Percentiles rank a stretch among this genome's conserved stretches.
Conservation (phyloP, 371 early-diverging fungal genomes). For the Mortierella sp. region DNA sequence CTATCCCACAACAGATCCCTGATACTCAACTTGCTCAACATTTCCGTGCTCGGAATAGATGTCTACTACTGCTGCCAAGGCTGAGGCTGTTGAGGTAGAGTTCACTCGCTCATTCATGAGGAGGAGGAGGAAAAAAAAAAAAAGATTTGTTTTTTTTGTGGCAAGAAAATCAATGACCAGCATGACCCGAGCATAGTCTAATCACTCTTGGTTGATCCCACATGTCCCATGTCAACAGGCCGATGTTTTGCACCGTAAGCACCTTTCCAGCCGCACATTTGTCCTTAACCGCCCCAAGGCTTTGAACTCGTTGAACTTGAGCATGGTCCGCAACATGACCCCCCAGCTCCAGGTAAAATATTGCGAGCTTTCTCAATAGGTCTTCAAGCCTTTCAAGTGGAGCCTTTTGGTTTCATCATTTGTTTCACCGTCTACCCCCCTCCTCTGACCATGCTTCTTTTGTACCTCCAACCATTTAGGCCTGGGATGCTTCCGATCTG, state of each 20-base stretch:
- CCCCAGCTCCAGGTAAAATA: slow-evolving; percentile 80
- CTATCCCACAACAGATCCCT: no score
- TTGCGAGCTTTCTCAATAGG: no score
- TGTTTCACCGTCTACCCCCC: no score
- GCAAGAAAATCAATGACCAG: neutral
- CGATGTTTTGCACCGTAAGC: slow-evolving; percentile 71
- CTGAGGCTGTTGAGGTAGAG: slow-evolving; percentile 51
- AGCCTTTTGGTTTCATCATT: no score
- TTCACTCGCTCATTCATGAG: neutral
- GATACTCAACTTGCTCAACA: neutral
- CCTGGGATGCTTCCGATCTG: slow-evolving; percentile 90
- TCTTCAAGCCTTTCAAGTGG: no score
- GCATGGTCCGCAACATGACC: slow-evolving; percentile 87
- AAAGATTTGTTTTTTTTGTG: neutral
- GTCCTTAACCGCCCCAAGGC: slow-evolving; percentile 91
- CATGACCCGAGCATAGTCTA: no score
- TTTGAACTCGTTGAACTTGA: slow-evolving; percentile 87
- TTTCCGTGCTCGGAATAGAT: slow-evolving; percentile 33
- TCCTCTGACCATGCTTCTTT: no score
- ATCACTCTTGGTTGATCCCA: no score
- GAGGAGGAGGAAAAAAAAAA: neutral
- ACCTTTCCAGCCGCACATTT: slow-evolving; percentile 80
- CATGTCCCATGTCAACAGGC: slow-evolving; percentile 50
- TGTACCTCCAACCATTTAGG: slow-evolving; percentile 61
- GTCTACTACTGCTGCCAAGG: slow-evolving; percentile 54